phyloP scores from a whole-genome alignment of 1,284 basidiomycete genomes.

The Ceratobasidium theobromae region DNA sequence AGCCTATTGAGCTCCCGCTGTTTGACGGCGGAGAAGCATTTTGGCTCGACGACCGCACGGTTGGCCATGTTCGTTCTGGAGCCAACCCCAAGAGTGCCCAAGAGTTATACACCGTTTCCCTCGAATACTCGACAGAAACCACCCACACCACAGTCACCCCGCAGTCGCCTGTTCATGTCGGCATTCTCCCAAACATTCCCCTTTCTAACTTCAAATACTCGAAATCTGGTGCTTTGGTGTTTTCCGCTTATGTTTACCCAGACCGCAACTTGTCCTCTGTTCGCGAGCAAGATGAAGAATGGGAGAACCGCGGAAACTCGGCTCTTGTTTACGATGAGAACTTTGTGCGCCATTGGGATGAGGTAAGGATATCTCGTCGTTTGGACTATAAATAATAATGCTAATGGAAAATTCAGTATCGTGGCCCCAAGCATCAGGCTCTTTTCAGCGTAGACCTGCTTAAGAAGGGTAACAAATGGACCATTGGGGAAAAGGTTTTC shows the following conservation, averaged over 20 bases:
- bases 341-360: slow-evolving; percentile 87
- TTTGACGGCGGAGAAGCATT: slow-evolving; percentile 68
- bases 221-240: slow-evolving; percentile 54
- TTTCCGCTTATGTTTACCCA: slow-evolving; percentile 74
- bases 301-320: slow-evolving; percentile 68
- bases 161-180: slow-evolving; percentile 50
- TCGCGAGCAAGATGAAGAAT: slow-evolving; percentile 65
- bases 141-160: slow-evolving; percentile 37
- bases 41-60: slow-evolving; percentile 69
- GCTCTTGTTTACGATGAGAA: slow-evolving; percentile 78
- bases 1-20: slow-evolving; percentile 56
- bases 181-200: slow-evolving; percentile 60
- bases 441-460: slow-evolving; percentile 65
- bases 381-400: not conserved
- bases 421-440: slow-evolving; percentile 60
- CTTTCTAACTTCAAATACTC: slow-evolving; percentile 71
- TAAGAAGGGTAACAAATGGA: slow-evolving; percentile 54
- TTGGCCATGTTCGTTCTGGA: slow-evolving; percentile 63
- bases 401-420: slow-evolving; percentile 23
- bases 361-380: slow-evolving; percentile 58
- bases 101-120: slow-evolving; percentile 58
- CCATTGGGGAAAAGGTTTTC: slow-evolving; percentile 53
- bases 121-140: slow-evolving; percentile 39
- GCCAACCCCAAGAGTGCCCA: slow-evolving; percentile 52
- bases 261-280: slow-evolving; percentile 71